Conservation (phyloP, 306 rosid species). For the Prunus mira region DNA sequence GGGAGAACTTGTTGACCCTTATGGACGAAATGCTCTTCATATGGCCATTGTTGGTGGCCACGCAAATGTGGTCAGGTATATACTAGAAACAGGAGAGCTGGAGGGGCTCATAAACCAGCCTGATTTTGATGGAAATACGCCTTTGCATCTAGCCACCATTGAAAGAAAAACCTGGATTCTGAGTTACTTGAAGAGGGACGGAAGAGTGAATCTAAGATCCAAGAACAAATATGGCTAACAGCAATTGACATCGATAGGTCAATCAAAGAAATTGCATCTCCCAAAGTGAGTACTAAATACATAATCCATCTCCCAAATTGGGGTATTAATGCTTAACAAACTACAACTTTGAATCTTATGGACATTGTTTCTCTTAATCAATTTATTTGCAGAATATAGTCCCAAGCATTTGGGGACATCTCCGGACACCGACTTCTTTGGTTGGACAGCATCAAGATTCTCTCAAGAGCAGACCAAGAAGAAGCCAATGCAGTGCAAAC, state of each 20-base stretch:
- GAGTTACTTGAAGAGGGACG: neutral
- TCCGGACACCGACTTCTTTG: neutral
- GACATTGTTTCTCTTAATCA: too few species aligned
- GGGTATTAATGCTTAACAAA: neutral
- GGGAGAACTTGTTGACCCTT: neutral
- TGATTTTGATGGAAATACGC: conserved; percentile 1
- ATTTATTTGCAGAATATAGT: neutral
- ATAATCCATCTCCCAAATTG: neutral
- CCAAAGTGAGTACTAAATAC: neutral
- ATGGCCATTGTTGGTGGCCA: neutral
- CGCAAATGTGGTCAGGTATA: neutral
- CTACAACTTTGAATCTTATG: neutral
- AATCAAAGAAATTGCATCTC: neutral
- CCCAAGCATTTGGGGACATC: too few species aligned
- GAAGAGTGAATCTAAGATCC: neutral
- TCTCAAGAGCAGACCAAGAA: neutral
- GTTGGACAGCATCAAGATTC: neutral
- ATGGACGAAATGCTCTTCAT: neutral
- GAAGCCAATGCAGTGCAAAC: neutral
- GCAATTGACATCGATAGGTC: neutral
- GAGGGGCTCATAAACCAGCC: neutral
- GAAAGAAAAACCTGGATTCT: neutral
- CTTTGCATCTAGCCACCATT: neutral
- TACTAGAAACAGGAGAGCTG: neutral
- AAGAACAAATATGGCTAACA: neutral